Conservation (phyloP, 192 early-diverging fungal genomes). For the Umbelopsis ramanniana region DNA sequence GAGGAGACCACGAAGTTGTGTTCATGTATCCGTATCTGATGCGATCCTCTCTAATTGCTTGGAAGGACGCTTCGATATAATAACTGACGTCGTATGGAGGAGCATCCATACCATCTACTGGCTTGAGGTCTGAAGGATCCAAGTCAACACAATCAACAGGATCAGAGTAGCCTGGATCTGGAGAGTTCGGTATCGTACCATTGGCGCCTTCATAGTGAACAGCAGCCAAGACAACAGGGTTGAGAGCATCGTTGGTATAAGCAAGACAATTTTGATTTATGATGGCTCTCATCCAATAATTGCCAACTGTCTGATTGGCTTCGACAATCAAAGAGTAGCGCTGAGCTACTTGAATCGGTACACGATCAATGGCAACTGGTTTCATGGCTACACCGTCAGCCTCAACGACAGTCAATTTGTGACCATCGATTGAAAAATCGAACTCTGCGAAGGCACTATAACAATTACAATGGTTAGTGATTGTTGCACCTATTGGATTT, state of each 20-base stretch:
- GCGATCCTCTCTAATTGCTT: neutral
- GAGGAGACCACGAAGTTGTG: conserved; percentile 11
- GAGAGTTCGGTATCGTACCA: conserved; percentile 23
- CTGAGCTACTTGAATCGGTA: conserved; percentile 46
- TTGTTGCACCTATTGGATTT: neutral
- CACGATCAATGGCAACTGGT: conserved; percentile 25
- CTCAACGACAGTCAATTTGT: conserved; percentile 79
- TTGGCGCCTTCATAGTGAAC: conserved; percentile 47
- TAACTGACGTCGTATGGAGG: conserved; percentile 14
- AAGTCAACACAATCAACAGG: conserved; percentile 15
- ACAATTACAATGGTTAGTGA: conserved; percentile 28
- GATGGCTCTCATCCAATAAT: conserved; percentile 46
- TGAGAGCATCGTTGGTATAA: conserved; percentile 25
- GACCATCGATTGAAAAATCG: conserved; percentile 80
- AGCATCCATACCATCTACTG: conserved; percentile 10
- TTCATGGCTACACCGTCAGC: conserved; percentile 48
- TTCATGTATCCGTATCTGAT: neutral
- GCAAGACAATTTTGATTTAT: conserved; percentile 43
- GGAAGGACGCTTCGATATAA: conserved; percentile 15
- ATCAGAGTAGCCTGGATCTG: neutral
- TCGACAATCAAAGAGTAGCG: conserved; percentile 49
- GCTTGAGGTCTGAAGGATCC: neutral
- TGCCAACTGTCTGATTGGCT: conserved; percentile 41
- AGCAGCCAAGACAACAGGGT: conserved; percentile 34
- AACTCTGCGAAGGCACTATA: conserved; percentile 70